A percentile compares a stretch with the other conserved stretches of the same genome.
phyloP scores from a whole-genome alignment of 2,329 filamentous ascomycete genomes.

The Botrytis hyacinthi region DNA sequence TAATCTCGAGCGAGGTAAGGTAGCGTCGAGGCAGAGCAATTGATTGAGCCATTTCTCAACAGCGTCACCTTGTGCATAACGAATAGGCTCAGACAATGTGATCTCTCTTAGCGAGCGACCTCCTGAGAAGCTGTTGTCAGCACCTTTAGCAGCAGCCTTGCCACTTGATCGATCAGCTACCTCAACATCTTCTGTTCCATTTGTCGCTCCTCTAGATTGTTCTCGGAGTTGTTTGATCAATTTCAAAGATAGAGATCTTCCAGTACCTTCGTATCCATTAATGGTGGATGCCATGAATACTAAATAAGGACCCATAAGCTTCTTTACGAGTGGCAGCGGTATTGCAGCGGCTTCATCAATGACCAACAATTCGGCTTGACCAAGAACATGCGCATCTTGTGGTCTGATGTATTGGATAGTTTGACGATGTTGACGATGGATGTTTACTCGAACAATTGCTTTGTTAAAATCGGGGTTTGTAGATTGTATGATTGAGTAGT shows the following conservation, averaged over 20 bases:
- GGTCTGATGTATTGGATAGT: constrained; percentile 99
- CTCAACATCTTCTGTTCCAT: constrained; percentile 57
- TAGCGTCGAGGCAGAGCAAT: constrained; percentile 89
- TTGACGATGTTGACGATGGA: constrained; percentile 91
- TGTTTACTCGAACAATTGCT: constrained; percentile 93
- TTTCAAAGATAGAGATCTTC: constrained; percentile 90
- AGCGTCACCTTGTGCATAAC: constrained; percentile 84
- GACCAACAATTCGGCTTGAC: constrained; percentile 90
- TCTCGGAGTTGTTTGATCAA: constrained; percentile 95
- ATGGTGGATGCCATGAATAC: constrained; percentile 99
- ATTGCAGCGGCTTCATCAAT: constrained; percentile 98
- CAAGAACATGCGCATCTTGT: constrained; percentile 90
- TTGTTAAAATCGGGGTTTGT: constrained; percentile 99
- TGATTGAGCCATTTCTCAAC: constrained; percentile 98
- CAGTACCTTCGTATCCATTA: constrained; percentile 97
- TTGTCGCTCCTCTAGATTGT: constrained; percentile 70
- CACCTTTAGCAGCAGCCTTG: constrained; percentile 59
- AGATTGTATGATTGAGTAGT: constrained; percentile 97
- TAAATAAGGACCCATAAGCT: constrained; percentile 93
- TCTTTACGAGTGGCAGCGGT: constrained; percentile 84
- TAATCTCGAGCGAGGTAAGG: constrained; percentile 65
- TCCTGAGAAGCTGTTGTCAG: constrained; percentile 57
- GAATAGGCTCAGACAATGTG: constrained; percentile 87
- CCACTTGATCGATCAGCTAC: constrained; percentile 78
- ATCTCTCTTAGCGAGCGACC: constrained; percentile 86